These are phyloP conservation scores for Spiraea crenata DNA, from an alignment of 331 rosid genomes.

Conservation along the genomic window DNA sequence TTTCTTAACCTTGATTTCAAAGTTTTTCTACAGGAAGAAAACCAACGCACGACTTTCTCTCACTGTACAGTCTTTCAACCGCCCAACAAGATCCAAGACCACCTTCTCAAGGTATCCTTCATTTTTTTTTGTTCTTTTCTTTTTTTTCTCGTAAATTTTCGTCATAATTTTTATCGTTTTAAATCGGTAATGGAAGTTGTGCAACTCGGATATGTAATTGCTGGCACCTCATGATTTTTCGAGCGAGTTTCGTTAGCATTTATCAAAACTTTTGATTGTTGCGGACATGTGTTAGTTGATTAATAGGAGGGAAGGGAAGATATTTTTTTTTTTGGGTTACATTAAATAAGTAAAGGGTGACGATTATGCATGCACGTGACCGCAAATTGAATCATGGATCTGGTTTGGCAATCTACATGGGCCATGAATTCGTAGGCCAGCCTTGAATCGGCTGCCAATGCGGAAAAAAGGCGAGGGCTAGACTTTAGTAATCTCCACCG, in stretches of 20 bases:
- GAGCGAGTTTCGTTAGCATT: too few relatives aligned
- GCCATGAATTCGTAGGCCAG: slow-evolving; percentile 37
- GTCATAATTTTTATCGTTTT: background rate
- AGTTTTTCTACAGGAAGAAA: slow-evolving; percentile 59
- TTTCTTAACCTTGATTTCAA: slow-evolving; percentile 24
- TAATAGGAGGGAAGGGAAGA: background rate
- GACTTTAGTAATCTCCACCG: slow-evolving; percentile 34
- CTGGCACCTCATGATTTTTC: too few relatives aligned
- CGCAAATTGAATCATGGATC: slow-evolving; percentile 58
- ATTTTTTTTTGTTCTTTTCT: slow-evolving; percentile 1
- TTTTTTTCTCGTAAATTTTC: background rate
- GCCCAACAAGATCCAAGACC: slow-evolving; percentile 86
- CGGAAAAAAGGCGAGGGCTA: slow-evolving; percentile 28
- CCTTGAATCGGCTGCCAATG: slow-evolving; percentile 34
- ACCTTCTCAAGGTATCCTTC: slow-evolving; percentile 73
- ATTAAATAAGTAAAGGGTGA: background rate
- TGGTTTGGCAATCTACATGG: slow-evolving; percentile 32
- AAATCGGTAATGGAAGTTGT: too few relatives aligned
- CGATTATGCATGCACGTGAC: slow-evolving; percentile 80
- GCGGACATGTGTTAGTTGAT: background rate
- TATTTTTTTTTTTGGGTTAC: background rate
- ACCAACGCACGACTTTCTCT: slow-evolving; percentile 89
- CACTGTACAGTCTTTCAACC: slow-evolving; percentile 71
- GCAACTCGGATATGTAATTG: too few relatives aligned
- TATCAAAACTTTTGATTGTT: background rate